phyloP scores from a whole-genome alignment of 495 filamentous ascomycete species.

The Lasiosphaeris hirsuta region DNA sequence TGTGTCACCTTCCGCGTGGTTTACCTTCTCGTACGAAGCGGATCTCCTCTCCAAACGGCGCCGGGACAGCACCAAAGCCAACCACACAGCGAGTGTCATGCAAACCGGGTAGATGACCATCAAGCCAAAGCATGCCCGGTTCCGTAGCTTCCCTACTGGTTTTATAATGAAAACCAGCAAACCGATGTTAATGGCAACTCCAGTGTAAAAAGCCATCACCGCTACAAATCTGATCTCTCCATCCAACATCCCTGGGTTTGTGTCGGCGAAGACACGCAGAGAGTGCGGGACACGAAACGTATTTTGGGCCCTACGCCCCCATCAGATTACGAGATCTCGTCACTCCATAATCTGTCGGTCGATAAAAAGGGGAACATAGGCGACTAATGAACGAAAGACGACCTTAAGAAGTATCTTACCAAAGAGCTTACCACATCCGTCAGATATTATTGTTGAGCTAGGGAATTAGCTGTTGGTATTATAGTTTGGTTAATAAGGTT shows the following conservation, averaged over 20 bases:
- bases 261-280: slow-evolving; percentile 5
- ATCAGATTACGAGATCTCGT: slow-evolving; percentile 6
- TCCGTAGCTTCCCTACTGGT: slow-evolving; percentile 3
- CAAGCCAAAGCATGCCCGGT: background rate
- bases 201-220: background rate
- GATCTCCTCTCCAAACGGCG: slow-evolving; percentile 6
- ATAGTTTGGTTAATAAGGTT: no score
- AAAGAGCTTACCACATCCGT: no score
- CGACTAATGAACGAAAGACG: background rate
- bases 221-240: slow-evolving; percentile 4
- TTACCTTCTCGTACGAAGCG: slow-evolving; percentile 8
- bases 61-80: background rate
- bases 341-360: slow-evolving; percentile 3
- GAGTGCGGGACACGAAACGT: slow-evolving; percentile 1
- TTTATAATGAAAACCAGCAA: background rate
- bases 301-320: slow-evolving; percentile 5
- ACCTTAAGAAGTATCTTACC: background rate
- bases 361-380: slow-evolving; percentile 1
- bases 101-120: slow-evolving; percentile 2
- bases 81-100: slow-evolving; percentile 1
- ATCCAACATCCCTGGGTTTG: slow-evolving; percentile 4
- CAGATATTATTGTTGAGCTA: no score
- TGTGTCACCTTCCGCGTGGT: slow-evolving; percentile 4
- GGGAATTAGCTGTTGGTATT: no score
- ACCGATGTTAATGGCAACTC: slow-evolving; percentile 1